A percentile compares a stretch with the other conserved stretches of the same genome.
These are phyloP conservation scores for Neurospora tetrasperma DNA, from an alignment of 495 filamentous ascomycete species.

Conservation along the genomic window DNA sequence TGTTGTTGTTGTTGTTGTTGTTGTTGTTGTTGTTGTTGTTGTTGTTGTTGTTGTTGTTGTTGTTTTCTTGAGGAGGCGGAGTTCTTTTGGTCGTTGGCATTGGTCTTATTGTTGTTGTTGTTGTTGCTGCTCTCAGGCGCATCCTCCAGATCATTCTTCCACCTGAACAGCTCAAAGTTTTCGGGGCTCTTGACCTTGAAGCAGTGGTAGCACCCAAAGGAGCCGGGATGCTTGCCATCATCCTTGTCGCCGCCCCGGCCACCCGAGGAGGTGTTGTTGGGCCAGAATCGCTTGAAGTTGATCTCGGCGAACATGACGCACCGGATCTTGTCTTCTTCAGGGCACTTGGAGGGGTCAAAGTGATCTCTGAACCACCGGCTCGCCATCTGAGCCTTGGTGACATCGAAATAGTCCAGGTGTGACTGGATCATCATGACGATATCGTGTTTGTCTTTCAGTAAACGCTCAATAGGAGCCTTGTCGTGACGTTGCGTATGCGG, in stretches of 20 bases:
- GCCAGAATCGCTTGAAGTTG: slow-evolving; percentile 12
- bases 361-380: slow-evolving; percentile 9
- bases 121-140: background rate
- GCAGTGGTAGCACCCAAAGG: slow-evolving; percentile 24
- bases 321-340: slow-evolving; percentile 9
- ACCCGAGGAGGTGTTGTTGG: background rate
- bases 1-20: background rate
- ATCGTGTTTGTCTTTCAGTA: background rate
- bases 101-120: background rate
- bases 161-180: slow-evolving; percentile 18
- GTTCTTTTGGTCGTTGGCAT: background rate
- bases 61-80: background rate
- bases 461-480: background rate
- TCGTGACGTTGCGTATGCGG: background rate
- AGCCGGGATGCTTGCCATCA: slow-evolving; percentile 3
- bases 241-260: background rate
- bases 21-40: too few relatives aligned
- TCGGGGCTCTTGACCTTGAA: slow-evolving; percentile 10
- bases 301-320: slow-evolving; percentile 15
- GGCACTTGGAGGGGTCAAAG: slow-evolving; percentile 7
- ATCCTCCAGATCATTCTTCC: slow-evolving; percentile 6
- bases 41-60: background rate
- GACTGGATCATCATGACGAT: slow-evolving; percentile 4
- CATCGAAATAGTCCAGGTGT: slow-evolving; percentile 10
- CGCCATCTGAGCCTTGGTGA: slow-evolving; percentile 1